Conservation (phyloP, 495 filamentous ascomycete species). For the Talaromyces stipitatus region DNA sequence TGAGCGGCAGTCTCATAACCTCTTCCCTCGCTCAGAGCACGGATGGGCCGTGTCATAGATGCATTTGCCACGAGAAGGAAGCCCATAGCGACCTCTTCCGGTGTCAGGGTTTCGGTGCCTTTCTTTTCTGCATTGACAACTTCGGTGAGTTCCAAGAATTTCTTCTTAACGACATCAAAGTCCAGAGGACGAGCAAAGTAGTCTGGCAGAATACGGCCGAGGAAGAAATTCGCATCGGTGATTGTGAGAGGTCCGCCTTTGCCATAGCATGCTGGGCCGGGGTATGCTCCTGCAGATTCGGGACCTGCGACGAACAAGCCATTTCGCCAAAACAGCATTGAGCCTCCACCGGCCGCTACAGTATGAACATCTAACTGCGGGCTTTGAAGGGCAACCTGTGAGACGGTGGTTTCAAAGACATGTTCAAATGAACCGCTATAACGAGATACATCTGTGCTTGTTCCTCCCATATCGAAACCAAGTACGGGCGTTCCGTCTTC, state of each 20-base stretch:
- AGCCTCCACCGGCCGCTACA: slow-evolving; percentile 89
- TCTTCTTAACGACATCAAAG: slow-evolving; percentile 62
- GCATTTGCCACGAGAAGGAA: slow-evolving; percentile 49
- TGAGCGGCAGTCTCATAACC: slow-evolving; percentile 44
- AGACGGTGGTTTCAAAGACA: slow-evolving; percentile 95
- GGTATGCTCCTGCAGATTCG: slow-evolving; percentile 88
- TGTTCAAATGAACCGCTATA: slow-evolving; percentile 94
- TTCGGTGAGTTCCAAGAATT: slow-evolving; percentile 70
- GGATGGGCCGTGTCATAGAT: slow-evolving; percentile 47
- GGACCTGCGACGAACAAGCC: slow-evolving; percentile 95
- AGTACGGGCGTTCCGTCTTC: slow-evolving; percentile 84
- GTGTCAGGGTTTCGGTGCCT: slow-evolving; percentile 59
- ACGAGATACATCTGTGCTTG: slow-evolving; percentile 87
- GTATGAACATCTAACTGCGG: slow-evolving; percentile 98
- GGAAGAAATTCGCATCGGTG: slow-evolving; percentile 87
- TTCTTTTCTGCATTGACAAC: slow-evolving; percentile 66
- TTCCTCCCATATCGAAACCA: slow-evolving; percentile 96
- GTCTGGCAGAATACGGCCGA: slow-evolving; percentile 81
- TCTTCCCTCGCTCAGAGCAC: slow-evolving; percentile 44
- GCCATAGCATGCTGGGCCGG: slow-evolving; percentile 88
- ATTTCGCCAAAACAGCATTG: slow-evolving; percentile 81
- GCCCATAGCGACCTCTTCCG: slow-evolving; percentile 78
- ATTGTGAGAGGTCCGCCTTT: slow-evolving; percentile 91
- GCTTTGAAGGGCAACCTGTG: slow-evolving; percentile 89
- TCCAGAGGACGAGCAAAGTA: slow-evolving; percentile 94